These are phyloP conservation scores for Fusarium sp. DNA, from an alignment of 2,329 filamentous ascomycete genomes.

Conservation along the genomic window DNA sequence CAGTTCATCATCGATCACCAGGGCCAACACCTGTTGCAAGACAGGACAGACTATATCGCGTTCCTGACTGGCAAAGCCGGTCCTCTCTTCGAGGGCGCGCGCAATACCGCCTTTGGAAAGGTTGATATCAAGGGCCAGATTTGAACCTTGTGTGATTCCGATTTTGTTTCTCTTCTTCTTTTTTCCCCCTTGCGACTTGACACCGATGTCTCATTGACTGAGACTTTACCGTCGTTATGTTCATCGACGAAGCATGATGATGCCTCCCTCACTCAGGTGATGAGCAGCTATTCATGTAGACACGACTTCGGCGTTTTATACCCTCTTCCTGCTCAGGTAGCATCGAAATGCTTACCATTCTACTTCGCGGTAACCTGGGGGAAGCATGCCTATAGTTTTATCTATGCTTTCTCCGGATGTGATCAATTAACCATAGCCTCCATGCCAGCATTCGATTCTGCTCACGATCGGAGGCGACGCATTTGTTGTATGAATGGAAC, in stretches of 20 bases:
- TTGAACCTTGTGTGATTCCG: constrained; percentile 54
- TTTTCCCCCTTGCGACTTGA: constrained; percentile 16
- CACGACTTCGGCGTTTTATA: constrained; percentile 40
- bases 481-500: constrained; percentile 17
- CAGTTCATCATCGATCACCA: constrained; percentile 88
- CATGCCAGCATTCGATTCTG: constrained; percentile 24
- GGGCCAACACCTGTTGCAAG: constrained; percentile 78
- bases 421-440: constrained; percentile 42
- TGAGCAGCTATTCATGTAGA: constrained; percentile 37
- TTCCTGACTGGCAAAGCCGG: constrained; percentile 80
- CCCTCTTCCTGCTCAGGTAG: constrained; percentile 35
- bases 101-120: constrained; percentile 77
- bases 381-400: constrained; percentile 2
- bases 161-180: constrained; percentile 10
- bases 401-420: constrained; percentile 18
- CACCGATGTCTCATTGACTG: constrained; percentile 20
- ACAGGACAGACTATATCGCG: constrained; percentile 76
- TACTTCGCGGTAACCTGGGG: constrained; percentile 16
- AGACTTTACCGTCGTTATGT: constrained; percentile 23
- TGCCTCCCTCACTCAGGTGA: constrained; percentile 31
- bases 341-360: constrained; percentile 22
- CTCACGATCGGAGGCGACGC: constrained; percentile 13
- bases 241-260: constrained; percentile 33
- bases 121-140: constrained; percentile 99
- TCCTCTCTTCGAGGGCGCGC: constrained; percentile 76